Base-by-base conservation (phyloP, 805 yeast genomes). In the Nakazawaea wyomingensis region DNA sequence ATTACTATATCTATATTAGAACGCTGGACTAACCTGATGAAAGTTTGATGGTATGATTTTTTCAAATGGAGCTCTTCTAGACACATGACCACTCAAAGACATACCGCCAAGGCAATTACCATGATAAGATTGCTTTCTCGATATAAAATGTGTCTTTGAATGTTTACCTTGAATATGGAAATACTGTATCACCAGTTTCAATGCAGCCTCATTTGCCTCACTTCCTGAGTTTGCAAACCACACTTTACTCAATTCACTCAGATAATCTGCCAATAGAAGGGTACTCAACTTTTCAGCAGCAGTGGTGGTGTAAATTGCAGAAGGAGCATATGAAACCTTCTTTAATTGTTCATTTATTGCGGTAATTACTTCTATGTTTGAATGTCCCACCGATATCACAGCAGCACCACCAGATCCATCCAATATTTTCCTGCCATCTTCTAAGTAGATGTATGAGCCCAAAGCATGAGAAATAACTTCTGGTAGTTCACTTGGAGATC, bases 191-290 rank as follows among this genome's bases (percentile, higher is more conserved):
- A 61, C 63, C 59, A 60, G 48, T 39, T 61, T 61, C 50, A 60
- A 41, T 2, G 64, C 58, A 4, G 67, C 65, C 47, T 66, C 71
- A 26, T 66, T 64, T 4, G 70, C 66, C 19, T 61, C 65, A 14
- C 60, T 55, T 22, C 60, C 60, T 3, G 57, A 51, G 27, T 44
- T 46, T 3, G 44, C 45, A 28, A 53, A 47, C 24, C 41, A 44
- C 7, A 44, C 55, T 27, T 44, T 48, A n/a, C 43, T 34, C n/a
- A 51, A 42, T 13, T 37, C 35, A 3, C 34, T 41, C 10, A 24
- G 40, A 27, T 48, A 40, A 6, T 37, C 33, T n/a, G 33, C 43
- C 3, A 50, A 29, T 22, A 50, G 19, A 17, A 9, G 21, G 11
- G 44, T 43, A 1, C 49, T 48, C n/a, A 51, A 37, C 6, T 37